Base-by-base conservation (phyloP, 2,329 filamentous ascomycete species). In the Harringtonia aguacate region DNA sequence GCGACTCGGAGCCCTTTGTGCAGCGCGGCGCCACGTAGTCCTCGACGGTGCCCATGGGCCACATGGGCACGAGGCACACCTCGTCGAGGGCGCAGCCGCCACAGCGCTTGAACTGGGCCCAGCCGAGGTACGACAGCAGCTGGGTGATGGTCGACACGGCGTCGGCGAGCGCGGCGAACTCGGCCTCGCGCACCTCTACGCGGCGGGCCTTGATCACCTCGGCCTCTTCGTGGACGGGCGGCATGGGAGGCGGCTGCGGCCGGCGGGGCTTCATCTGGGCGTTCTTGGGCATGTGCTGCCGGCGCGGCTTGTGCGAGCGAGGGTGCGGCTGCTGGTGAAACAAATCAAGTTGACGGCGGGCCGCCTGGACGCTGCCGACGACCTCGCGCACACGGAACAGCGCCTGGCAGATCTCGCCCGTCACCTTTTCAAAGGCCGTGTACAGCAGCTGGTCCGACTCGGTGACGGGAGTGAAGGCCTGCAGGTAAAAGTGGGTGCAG, bases 401-500 rank as follows among this genome's bases (percentile, higher is more conserved):
- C 39, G 21, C n/a, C 8, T 13, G 4, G 39, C 44, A 46, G 15
- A 46, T 35, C 8, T 39, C 20, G 28, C 13, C 27, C 8, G 22
- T 28, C 20, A 46, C 44, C 4, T 29, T 21, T 2, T 34, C 30
- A 9, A 46, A 44, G 12, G 39, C 48, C 12, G 49, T 42, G n/a
- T 44, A 43, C 10, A 46, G 3, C 18, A 46, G 36, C 17, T 20
- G 30, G 36, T 46, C 45, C 5, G 36, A 15, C 36, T 43, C 36
- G 21, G 45, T 46, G 30, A 6, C 21, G 3, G 28, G 36, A 9
- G n/a, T 30, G 7, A 30, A 2, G 12, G 42, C 15, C 8, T 39
- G 45, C 17, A 46, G 34, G 41, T 46, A 46, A 10, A 39, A 42
- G 12, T 17, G n/a, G 6, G 45, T 39, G 31, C 45, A 46, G 31